Evolutionary conservation across 2,329 filamentous ascomycete species (phyloP).

Genomic region (Capronia epimyces): DNA sequence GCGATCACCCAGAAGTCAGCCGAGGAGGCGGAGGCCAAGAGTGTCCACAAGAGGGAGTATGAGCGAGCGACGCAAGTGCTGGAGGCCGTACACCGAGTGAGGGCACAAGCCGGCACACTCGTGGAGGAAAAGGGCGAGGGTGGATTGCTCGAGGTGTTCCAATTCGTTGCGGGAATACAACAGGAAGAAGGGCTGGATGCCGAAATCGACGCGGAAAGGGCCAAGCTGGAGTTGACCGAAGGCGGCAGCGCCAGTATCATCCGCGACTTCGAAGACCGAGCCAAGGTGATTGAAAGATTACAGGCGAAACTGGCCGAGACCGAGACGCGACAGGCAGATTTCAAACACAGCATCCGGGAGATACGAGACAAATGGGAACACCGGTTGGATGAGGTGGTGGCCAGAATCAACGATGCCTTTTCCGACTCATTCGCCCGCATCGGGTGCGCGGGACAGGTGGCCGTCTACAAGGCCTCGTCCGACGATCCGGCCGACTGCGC

Average conservation of each 20-base stretch:
- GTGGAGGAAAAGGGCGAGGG: constrained; percentile 16
- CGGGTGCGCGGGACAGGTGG: constrained; percentile 85
- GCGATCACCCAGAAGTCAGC: constrained; percentile 39
- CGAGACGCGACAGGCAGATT: constrained; percentile 50
- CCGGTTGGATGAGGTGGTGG: constrained; percentile 67
- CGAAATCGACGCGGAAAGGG: constrained; percentile 68
- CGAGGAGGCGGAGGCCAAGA: constrained; percentile 7
- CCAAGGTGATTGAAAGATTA: constrained; percentile 61
- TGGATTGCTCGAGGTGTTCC: constrained; percentile 14
- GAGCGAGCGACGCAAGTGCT: constrained; percentile 16
- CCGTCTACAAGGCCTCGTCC: constrained; percentile 64
- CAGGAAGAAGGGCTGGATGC: constrained; percentile 61
- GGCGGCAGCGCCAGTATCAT: constrained; percentile 66
- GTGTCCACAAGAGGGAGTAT: constrained; percentile 18
- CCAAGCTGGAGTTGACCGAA: constrained; percentile 67
- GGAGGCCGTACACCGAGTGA: constrained; percentile 26
- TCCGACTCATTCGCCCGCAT: constrained; percentile 91
- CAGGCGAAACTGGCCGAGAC: constrained; percentile 39
- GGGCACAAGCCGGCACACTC: constrained; percentile 32
- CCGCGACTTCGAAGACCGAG: constrained; percentile 67
- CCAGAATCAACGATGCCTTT: constrained; percentile 83
- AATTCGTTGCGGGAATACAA: constrained; percentile 39
- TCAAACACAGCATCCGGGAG: constrained; percentile 56
- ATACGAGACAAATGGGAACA: constrained; percentile 77
- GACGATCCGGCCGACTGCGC: constrained; percentile 33